Evolutionary conservation across 441 rosid genomes (phyloP), one percentile per base, ranked within the genome.

Genomic region (Aleurites moluccanus): DNA sequence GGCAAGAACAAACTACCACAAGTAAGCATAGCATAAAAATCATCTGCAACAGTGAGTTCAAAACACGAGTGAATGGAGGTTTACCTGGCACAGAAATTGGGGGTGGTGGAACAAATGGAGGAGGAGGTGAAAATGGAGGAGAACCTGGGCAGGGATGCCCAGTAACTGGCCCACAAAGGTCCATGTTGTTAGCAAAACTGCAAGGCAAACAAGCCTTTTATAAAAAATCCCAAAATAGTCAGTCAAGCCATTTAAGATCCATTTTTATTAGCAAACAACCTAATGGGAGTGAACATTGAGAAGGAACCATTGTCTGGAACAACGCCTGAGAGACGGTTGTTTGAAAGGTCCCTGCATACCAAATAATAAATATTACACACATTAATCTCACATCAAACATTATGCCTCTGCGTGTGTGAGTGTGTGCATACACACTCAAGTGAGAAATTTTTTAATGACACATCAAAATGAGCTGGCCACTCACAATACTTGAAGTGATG

Each of bases 51-150:
- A 15, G 6, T 13, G 20, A 69, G 60, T 49, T 57, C 50, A 44
- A 44, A 44, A 9, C 8, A 14, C 20, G 6, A 50, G 44, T 18
- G 3, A 27, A 10, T 3, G 14, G 49, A 42, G 49, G 27, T 80
- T 82, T 83, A 93, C 98, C 95, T 20, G 90, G 92, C 9, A 82
- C 25, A 70, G 96, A 81, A 74, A 88, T 77, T 7, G 93, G 93
- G 9, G 97, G 85, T 21, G 91, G 91, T 38, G 89, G 93, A 60
- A 88, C 87, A 85, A 91, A 89, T 45, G 98, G 98, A 28, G 98
- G 98, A 55, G 98, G 97, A 70, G 98, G 98, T 69, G 98, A 88
- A 79, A 92, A 90, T 44, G 98, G 98, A 75, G 97, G 98, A 77
- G 98, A 94, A 52, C 98, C 97, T 10, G 97, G 97, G 85, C 98